Percentiles rank a stretch among this genome's conserved stretches.
Evolutionary conservation across 257 asterid genomes (phyloP).

Genomic region (Primulina huaijiensis): DNA sequence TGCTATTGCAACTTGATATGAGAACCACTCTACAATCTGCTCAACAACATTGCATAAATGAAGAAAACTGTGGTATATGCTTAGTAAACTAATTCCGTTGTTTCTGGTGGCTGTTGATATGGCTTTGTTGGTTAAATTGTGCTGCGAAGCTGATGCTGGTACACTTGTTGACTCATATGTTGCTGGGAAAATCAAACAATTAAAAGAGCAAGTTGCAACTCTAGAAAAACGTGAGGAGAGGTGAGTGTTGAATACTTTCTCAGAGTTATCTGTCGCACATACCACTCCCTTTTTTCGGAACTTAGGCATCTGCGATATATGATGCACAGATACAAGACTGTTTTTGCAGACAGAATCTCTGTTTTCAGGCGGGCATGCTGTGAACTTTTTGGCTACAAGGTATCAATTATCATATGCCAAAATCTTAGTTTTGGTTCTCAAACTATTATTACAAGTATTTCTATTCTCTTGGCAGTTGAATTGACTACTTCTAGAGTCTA

Average conservation of each 20-base stretch:
- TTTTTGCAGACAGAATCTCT: constrained; percentile 92
- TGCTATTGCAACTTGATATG: background rate
- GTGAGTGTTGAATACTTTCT: constrained; percentile 42
- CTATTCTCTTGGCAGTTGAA: background rate
- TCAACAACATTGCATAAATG: constrained; percentile 11
- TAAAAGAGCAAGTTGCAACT: constrained; percentile 95
- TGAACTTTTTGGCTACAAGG: constrained; percentile 98
- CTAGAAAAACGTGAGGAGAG: constrained; percentile 98
- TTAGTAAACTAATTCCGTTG: background rate
- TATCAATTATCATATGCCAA: constrained; percentile 28
- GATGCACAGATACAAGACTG: constrained; percentile 79
- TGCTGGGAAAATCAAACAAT: constrained; percentile 82
- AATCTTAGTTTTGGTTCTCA: constrained; percentile 19
- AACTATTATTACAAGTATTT: background rate
- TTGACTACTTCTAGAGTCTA: constrained; percentile 12
- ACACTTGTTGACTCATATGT: constrained; percentile 76
- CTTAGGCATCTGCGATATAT: constrained; percentile 29
- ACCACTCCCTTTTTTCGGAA: constrained; percentile 27
- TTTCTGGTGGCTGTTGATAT: constrained; percentile 19
- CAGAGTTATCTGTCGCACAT: constrained; percentile 16
- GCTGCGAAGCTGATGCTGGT: constrained; percentile 74
- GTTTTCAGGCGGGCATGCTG: constrained; percentile 98
- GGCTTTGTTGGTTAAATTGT: constrained; percentile 22
- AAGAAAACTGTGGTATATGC: constrained; percentile 6
- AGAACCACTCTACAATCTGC: constrained; percentile 13